Evolutionary conservation across 139 green algal genomes (phyloP).

Genomic region (Tetraselmis chui): DNA sequence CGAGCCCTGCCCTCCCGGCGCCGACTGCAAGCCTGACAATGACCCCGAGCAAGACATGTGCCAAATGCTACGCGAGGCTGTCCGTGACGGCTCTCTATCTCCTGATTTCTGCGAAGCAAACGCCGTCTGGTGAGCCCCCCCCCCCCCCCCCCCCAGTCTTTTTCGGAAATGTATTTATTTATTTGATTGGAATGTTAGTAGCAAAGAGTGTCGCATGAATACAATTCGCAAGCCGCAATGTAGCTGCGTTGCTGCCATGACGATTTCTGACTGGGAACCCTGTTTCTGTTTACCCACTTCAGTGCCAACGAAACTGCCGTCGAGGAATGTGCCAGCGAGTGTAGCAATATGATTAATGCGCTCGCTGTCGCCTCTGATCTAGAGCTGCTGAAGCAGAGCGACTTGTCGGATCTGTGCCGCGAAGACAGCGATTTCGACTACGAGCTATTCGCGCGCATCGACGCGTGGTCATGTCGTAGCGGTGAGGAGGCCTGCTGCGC

Average conservation of each 20-base stretch:
- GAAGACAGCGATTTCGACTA: background rate
- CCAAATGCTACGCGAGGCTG: background rate
- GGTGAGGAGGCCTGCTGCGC: background rate
- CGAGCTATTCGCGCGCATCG: background rate
- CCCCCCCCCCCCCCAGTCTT: too few species aligned
- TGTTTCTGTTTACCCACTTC: too few species aligned
- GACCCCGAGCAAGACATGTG: background rate
- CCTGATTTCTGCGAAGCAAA: background rate
- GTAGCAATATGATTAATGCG: too few species aligned
- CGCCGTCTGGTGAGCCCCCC: background rate
- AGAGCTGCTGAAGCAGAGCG: background rate
- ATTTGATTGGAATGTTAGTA: too few species aligned
- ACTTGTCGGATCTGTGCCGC: background rate
- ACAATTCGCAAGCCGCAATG: too few species aligned
- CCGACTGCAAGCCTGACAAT: too few species aligned
- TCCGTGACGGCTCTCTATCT: background rate
- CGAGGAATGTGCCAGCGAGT: too few species aligned
- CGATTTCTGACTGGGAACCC: too few species aligned
- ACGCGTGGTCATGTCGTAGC: background rate
- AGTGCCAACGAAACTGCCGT: too few species aligned
- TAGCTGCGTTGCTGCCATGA: too few species aligned
- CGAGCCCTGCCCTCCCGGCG: background rate
- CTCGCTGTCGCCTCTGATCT: background rate
- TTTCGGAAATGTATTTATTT: background rate
- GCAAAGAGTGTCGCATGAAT: too few species aligned